Evolutionary conservation across 805 yeast species (phyloP).

Genomic region (Lipomyces starkeyi): DNA sequence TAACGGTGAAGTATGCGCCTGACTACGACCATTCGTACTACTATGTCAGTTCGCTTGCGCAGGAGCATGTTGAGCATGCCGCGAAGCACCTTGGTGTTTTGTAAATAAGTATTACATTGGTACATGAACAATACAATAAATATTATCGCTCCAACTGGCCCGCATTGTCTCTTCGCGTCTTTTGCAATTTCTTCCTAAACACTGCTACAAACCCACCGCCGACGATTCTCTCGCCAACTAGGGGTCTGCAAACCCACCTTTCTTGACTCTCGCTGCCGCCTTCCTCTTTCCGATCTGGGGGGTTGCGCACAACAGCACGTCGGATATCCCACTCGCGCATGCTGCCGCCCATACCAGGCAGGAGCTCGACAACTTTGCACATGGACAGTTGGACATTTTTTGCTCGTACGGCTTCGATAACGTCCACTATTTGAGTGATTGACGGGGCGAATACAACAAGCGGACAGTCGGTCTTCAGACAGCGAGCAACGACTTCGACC

Average conservation of each 20-base stretch:
- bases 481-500: conserved; percentile 45
- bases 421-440: conserved; percentile 55
- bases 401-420: conserved; percentile 46
- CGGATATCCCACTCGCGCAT: conserved; percentile 60
- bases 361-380: conserved; percentile 51
- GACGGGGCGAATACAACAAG: conserved; percentile 57
- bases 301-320: conserved; percentile 47
- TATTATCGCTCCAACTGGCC: neutral
- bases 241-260: conserved; percentile 57
- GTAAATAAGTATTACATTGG: neutral
- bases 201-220: conserved; percentile 61
- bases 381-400: conserved; percentile 48
- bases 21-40: conserved; percentile 93
- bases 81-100: conserved; percentile 59
- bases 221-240: conserved; percentile 54
- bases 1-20: conserved; percentile 67
- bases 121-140: neutral
- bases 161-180: neutral
- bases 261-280: neutral
- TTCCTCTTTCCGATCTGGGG: neutral
- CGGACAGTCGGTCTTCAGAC: conserved; percentile 52
- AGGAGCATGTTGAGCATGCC: conserved; percentile 84
- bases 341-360: conserved; percentile 59
- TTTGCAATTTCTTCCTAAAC: conserved; percentile 41
- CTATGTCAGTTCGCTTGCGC: conserved; percentile 79